Evolutionary conservation across 2,329 filamentous ascomycete genomes (phyloP), one percentile per base, ranked within the genome.

Genomic region (Ophiosphaerella narmari): DNA sequence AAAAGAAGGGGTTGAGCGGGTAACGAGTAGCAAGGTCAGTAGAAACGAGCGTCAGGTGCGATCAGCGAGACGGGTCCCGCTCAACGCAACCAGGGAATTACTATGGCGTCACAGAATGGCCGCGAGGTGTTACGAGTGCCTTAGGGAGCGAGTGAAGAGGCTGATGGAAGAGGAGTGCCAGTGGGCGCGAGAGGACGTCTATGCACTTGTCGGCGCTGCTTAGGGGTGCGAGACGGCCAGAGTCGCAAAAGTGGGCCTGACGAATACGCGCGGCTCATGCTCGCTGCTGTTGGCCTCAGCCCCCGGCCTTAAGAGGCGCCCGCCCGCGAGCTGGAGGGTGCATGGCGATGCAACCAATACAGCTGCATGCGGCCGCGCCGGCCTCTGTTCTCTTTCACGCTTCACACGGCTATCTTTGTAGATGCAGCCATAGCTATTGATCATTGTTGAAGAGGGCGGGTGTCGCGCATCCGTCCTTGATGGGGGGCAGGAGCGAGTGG

Each of bases 141-240:
- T 67, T 63, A 60, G 55, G 55, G 63, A 62, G 52, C 48, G 55
- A 60, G 59, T 39, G 54, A 43, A 46, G 60, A 57, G 55, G 62
- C 50, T 48, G 60, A 43, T 42, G 46, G 43, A 42, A 41, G 39
- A 52, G 59, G 54, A 57, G 57, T 60, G 48, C 50, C 63, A 59
- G 60, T 45, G 61, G 48, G 42, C 39, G 55, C 45, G 52, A 49
- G 50, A 43, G 39, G 43, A 44, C 54, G 60, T 58, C 57, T 55
- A 61, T 62, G 58, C 55, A 48, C 55, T 36, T 48, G 56, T 57
- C 67, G 26, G 26, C 26, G 7, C 7, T 2, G 7, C 26, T 29
- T 57, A 67, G 66, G 68, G 66, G 65, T 58, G 56, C 59, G 62
- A 66, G 64, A 68, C 63, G 55, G 55, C 46, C 49, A 47, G 53